Evolutionary conservation across 2,329 filamentous ascomycete species (phyloP), one percentile per base, ranked within the genome.

Genomic region (Myriosclerotinia scirpicola): DNA sequence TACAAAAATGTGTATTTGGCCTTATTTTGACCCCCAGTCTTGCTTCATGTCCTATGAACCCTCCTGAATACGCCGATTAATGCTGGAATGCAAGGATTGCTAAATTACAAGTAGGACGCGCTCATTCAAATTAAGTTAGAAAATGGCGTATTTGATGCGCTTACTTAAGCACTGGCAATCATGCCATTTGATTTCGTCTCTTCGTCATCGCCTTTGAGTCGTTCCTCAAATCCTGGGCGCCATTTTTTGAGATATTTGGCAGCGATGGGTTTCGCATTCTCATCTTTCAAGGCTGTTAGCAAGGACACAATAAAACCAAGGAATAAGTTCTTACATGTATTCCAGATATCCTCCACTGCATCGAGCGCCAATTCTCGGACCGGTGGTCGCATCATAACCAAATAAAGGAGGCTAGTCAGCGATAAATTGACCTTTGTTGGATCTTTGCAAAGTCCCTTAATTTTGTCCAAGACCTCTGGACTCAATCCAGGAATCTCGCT

Each of bases 401-500:
- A 77, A 71, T 89, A 90, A 70, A 89, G 77, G 69, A 90, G 77
- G 74, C 86, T 90, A 20, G 85, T 88, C 68, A 90, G 77, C 12
- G 87, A 86, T 55, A 90, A 79, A 68, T 83, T 83, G 30, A 88
- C 84, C 70, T 89, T 84, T 56, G 85, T 85, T 7, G 88, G 88
- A 75, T 90, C 87, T 56, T 85, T 82, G 73, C 88, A 90, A 72
- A 90, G 81, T 44, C 80, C 79, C 78, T 87, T 88, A 46, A 98
- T 87, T 60, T 90, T 85, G 56, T 88, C 83, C 2, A 98, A 82
- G 69, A 98, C 87, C 14, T 85, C 83, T 44, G 81, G 78, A 68
- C 88, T 92, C 44, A 99, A 82, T 53, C 90, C 88, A 0, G 95
- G 95, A 44, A 99, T 88, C 78, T 99, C 95, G 60, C 92, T 93